Evolutionary conservation across 257 asterid species (phyloP).

Genomic region (Paulownia fortunei): DNA sequence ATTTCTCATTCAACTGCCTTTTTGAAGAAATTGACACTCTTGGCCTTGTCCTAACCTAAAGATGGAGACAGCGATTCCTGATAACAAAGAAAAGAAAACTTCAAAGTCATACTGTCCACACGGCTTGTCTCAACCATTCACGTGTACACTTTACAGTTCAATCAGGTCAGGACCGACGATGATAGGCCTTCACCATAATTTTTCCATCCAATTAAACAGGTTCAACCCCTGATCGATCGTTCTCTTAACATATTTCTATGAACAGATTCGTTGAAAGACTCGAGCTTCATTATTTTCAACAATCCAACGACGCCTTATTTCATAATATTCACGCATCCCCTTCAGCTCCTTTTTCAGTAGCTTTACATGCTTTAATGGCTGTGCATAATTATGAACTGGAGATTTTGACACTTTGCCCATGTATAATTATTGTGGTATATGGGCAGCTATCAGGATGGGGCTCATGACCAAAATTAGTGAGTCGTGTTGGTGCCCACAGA

Average conservation of each 20-base stretch:
- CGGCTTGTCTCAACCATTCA: slow-evolving; percentile 33
- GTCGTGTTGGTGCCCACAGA: slow-evolving; percentile 25
- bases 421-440: slow-evolving; percentile 39
- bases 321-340: neutral
- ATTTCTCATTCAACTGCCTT: slow-evolving; percentile 49
- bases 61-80: slow-evolving; percentile 46
- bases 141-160: slow-evolving; percentile 31
- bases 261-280: slow-evolving; percentile 3
- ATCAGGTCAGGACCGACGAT: neutral
- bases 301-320: neutral
- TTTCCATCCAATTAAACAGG: neutral
- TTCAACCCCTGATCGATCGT: neutral
- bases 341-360: neutral
- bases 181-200: neutral
- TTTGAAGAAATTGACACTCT: slow-evolving; percentile 63
- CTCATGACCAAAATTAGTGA: slow-evolving; percentile 37
- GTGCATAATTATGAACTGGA: slow-evolving; percentile 3
- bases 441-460: slow-evolving; percentile 30
- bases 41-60: slow-evolving; percentile 41
- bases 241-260: neutral
- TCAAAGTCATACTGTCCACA: slow-evolving; percentile 1
- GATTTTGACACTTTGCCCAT: slow-evolving; percentile 40
- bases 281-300: neutral
- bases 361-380: neutral
- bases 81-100: slow-evolving; percentile 16